phyloP scores from a whole-genome alignment of 164 flowering plant species.

The Annona cherimola region DNA sequence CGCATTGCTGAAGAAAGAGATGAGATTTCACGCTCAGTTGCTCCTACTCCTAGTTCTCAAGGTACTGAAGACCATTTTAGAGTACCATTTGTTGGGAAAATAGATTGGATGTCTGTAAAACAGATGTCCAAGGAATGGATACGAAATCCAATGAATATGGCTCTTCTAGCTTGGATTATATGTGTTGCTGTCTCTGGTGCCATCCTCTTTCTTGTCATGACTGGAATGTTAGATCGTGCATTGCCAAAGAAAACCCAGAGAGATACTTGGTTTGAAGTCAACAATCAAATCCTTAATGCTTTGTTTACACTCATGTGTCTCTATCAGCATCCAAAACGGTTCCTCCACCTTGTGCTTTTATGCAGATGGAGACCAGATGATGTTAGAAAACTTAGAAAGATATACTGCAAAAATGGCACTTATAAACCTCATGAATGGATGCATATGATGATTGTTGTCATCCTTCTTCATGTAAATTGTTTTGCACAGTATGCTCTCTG shows the following conservation, averaged over 20 bases:
- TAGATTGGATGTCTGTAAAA: slow-evolving; percentile 49
- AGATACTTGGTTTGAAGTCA: slow-evolving; percentile 86
- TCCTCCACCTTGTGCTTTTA: slow-evolving; percentile 68
- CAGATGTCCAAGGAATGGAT: slow-evolving; percentile 65
- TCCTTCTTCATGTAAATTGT: slow-evolving; percentile 73
- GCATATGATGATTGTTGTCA: slow-evolving; percentile 84
- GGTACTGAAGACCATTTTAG: slow-evolving; percentile 35
- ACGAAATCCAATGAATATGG: slow-evolving; percentile 70
- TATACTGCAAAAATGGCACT: slow-evolving; percentile 85
- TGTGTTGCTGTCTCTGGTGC: slow-evolving; percentile 81
- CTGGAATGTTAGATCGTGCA: slow-evolving; percentile 68
- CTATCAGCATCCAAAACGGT: slow-evolving; percentile 82
- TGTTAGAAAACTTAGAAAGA: slow-evolving; percentile 54
- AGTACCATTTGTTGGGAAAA: slow-evolving; percentile 36
- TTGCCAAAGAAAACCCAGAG: slow-evolving; percentile 59
- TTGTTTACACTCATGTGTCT: slow-evolving; percentile 90
- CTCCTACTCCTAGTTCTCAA: slow-evolving; percentile 33
- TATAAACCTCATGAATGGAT: slow-evolving; percentile 90
- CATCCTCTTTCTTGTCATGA: slow-evolving; percentile 78
- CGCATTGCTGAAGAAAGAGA: slow-evolving; percentile 49
- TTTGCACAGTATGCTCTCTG: slow-evolving; percentile 84
- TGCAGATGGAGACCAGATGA: slow-evolving; percentile 71
- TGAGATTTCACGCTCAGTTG: slow-evolving; percentile 54
- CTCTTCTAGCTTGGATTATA: slow-evolving; percentile 64
- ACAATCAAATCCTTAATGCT: slow-evolving; percentile 90